Conservation (phyloP, 2,329 filamentous ascomycete species). For the Monilinia fructigena region DNA sequence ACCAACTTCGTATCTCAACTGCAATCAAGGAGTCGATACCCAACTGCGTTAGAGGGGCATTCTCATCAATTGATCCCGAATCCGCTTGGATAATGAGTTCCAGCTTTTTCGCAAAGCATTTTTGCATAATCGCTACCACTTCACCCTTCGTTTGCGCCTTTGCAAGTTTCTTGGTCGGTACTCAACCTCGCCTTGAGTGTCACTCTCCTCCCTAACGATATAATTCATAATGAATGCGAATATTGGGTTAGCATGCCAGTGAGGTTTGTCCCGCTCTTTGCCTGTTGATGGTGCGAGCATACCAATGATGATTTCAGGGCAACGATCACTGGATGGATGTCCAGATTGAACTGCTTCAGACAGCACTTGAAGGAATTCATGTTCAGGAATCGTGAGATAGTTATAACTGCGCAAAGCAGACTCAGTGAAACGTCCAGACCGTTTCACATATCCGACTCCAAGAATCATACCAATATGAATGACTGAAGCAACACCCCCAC, state of each 20-base stretch:
- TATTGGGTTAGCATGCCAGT: constrained; percentile 12
- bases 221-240: constrained; percentile 9
- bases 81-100: constrained; percentile 13
- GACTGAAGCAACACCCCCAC: constrained; percentile 47
- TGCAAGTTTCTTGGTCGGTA: constrained; percentile 11
- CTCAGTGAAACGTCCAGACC: neutral
- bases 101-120: constrained; percentile 14
- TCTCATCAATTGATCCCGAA: neutral
- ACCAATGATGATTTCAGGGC: constrained; percentile 21
- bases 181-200: constrained; percentile 8
- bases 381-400: constrained; percentile 37
- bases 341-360: constrained; percentile 46
- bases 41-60: constrained; percentile 11
- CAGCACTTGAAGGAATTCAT: constrained; percentile 46
- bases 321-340: neutral
- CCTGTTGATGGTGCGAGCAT: constrained; percentile 3
- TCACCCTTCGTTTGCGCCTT: constrained; percentile 18
- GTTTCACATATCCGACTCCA: constrained; percentile 43
- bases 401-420: constrained; percentile 2
- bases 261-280: constrained; percentile 10
- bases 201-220: neutral
- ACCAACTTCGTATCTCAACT: constrained; percentile 51
- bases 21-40: constrained; percentile 53
- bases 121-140: neutral
- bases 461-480: constrained; percentile 54